These are phyloP conservation scores for Monilinia fructicola DNA, from an alignment of 2,329 filamentous ascomycete species.

Conservation along the genomic window DNA sequence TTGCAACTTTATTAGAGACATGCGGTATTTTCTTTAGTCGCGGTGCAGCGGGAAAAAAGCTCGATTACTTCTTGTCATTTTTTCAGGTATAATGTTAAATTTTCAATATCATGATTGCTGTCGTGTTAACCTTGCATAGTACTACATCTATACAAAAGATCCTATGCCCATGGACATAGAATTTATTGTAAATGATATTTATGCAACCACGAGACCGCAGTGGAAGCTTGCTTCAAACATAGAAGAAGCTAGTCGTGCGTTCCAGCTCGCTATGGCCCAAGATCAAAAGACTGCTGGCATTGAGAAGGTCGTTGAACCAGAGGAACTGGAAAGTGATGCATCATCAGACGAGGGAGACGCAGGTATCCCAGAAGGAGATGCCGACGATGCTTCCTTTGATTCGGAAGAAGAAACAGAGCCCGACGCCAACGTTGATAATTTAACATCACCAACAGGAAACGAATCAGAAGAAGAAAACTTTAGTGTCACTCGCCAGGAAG, in stretches of 20 bases:
- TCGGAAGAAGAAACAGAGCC: slow-evolving; percentile 55
- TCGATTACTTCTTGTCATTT: slow-evolving; percentile 96
- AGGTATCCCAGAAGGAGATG: slow-evolving; percentile 53
- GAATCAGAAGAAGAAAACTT: slow-evolving; percentile 82
- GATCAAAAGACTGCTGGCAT: slow-evolving; percentile 80
- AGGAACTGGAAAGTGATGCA: slow-evolving; percentile 68
- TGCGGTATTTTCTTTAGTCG: slow-evolving; percentile 96
- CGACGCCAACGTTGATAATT: slow-evolving; percentile 51
- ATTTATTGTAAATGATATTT: slow-evolving; percentile 93
- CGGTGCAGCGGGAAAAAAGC: slow-evolving; percentile 90
- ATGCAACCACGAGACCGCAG: slow-evolving; percentile 78
- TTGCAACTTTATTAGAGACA: slow-evolving; percentile 87
- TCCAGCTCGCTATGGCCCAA: slow-evolving; percentile 83
- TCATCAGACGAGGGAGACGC: slow-evolving; percentile 70
- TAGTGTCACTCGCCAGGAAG: slow-evolving; percentile 85
- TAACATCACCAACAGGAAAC: slow-evolving; percentile 54
- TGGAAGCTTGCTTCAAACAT: slow-evolving; percentile 84
- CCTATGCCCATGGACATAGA: slow-evolving; percentile 94
- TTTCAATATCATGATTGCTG: slow-evolving; percentile 27
- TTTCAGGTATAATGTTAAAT: slow-evolving; percentile 62
- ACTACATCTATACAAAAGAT: slow-evolving; percentile 91
- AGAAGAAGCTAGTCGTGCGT: slow-evolving; percentile 79
- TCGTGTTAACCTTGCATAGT: slow-evolving; percentile 50
- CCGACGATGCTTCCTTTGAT: slow-evolving; percentile 48
- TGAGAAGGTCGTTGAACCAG: slow-evolving; percentile 67